Base-by-base conservation (phyloP, 352 stramenopile genomes). In the Pythium monospermum region DNA sequence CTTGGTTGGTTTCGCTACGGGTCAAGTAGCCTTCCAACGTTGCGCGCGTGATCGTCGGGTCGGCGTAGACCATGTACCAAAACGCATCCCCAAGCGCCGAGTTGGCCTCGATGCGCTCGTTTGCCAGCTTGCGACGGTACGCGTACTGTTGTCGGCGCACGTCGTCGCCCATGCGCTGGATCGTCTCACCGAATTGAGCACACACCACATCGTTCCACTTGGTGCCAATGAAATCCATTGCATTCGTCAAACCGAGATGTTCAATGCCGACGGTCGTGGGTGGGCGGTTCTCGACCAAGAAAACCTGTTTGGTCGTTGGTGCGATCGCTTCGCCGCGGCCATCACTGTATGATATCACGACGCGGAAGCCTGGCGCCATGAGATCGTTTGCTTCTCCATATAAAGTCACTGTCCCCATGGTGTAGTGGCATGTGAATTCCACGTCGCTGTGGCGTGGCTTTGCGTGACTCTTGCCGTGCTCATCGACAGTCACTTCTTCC, bases 1-100 rank as follows among this genome's bases (percentile, higher is more conserved):
- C 19, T 0, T 49, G 57, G 31, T 74, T 77, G 1, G 10, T 30
- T 33, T 78, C 71, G 23, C 64, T 48, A 2, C 19, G 22, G 7
- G 16, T 49, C 18, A 77, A 41, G 47, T 82, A 71, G 15, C 36
- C 25, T 27, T 61, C 55, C 4, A 82, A 53, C 11, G 59, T 37
- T 1, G 47, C 10, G 0, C 64, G 52, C 10, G 53, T 47, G 7
- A 77, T n/a, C 7, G 33, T 30, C 12, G 61, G 38, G 23, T 77
- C 69, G 22, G 72, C 71, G 48, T 69, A 78, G 10, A 82, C 63
- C 41, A 74, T 73, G 28, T 61, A 76, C 68, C 68, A 82, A n/a
- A 82, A 78, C 0, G 48, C 66, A 23, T 76, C 66, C 32, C 57
- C 67, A 0, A 78, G 66, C 7, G 64, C 62, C 6, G 46, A 22